phyloP scores from a whole-genome alignment of 345 rosid species.

The Clausena lansium region DNA sequence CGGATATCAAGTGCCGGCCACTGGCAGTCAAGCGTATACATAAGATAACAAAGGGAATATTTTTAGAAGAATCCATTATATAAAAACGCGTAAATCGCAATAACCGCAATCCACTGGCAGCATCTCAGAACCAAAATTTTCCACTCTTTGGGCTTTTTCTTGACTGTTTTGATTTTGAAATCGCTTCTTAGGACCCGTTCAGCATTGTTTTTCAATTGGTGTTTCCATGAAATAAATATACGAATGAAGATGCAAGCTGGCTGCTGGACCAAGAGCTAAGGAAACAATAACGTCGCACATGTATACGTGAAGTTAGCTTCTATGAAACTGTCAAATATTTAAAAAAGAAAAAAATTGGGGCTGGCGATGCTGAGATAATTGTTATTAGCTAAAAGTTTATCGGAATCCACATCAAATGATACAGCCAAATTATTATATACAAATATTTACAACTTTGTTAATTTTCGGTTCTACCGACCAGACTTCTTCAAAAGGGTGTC shows the following conservation, averaged over 20 bases:
- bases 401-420: neutral
- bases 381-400: neutral
- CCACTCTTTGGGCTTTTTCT: neutral
- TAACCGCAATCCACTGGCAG: neutral
- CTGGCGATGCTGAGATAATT: neutral
- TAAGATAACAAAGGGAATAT: too few species aligned
- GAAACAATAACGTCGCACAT: neutral
- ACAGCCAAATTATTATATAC: conserved; percentile 9
- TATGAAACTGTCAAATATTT: neutral
- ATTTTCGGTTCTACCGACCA: neutral
- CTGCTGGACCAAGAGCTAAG: neutral
- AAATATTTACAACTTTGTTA: neutral
- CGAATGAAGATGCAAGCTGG: too few species aligned
- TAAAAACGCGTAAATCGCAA: neutral
- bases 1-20: too few species aligned
- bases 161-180: neutral
- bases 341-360: neutral
- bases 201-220: too few species aligned
- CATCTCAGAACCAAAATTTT: neutral
- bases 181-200: neutral
- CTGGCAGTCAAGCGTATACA: too few species aligned
- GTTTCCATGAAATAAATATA: too few species aligned
- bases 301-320: neutral
- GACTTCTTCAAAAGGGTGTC: neutral
- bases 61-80: too few species aligned